A percentile compares a stretch with the other conserved stretches of the same genome.
These are phyloP conservation scores for Kwoniella heveanensis DNA, from an alignment of 768 basidiomycete genomes.

Conservation along the genomic window DNA sequence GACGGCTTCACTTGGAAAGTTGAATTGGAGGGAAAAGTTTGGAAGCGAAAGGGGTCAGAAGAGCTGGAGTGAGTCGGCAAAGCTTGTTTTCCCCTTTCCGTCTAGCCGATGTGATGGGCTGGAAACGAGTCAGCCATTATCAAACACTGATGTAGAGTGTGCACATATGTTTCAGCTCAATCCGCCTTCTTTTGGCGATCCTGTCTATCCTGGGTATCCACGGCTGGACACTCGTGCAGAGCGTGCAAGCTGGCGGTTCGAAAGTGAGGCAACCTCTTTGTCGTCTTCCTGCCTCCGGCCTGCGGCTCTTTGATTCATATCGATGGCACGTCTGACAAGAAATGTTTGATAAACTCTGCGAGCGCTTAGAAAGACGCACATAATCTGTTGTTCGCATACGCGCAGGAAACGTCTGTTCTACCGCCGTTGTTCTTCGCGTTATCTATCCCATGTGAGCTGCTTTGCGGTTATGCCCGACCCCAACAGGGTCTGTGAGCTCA, in stretches of 20 bases:
- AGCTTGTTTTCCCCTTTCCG: background rate
- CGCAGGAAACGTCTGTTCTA: constrained; percentile 12
- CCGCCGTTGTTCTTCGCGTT: constrained; percentile 48
- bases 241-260: constrained; percentile 31
- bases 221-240: constrained; percentile 39
- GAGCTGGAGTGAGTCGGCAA: constrained; percentile 44
- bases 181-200: constrained; percentile 40
- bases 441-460: constrained; percentile 41
- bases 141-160: background rate
- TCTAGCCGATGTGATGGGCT: too few relatives aligned
- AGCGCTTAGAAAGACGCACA: constrained; percentile 34
- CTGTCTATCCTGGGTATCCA: constrained; percentile 36
- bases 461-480: constrained; percentile 10
- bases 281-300: too few relatives aligned
- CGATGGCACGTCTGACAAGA: too few relatives aligned
- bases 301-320: too few relatives aligned
- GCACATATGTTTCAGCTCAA: constrained; percentile 19
- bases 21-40: constrained; percentile 35
- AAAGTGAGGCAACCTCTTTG: constrained; percentile 25
- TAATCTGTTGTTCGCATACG: constrained; percentile 43
- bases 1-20: constrained; percentile 33
- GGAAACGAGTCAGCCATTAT: too few relatives aligned
- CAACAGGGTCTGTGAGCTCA: too few relatives aligned
- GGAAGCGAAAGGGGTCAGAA: constrained; percentile 41
- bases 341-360: background rate